These are phyloP conservation scores for Trichocladium uniseriatum DNA, from an alignment of 495 filamentous ascomycete genomes.

Conservation along the genomic window DNA sequence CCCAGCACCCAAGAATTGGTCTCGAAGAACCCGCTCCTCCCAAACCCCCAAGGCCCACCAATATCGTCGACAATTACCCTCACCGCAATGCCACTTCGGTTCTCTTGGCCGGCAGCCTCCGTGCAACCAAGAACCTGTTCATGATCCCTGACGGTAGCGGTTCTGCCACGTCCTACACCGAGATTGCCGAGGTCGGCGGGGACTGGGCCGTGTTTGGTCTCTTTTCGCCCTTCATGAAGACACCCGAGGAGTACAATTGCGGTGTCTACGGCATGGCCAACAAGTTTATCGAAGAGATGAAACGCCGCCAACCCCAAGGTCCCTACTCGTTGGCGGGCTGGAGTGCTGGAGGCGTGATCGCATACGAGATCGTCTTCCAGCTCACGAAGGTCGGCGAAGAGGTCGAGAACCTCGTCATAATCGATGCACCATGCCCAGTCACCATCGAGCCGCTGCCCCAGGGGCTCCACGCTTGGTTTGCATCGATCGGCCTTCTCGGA, in stretches of 20 bases:
- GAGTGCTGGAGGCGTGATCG: constrained; percentile 83
- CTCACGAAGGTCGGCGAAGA: constrained; percentile 56
- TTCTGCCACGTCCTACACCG: constrained; percentile 53
- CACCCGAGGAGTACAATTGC: constrained; percentile 45
- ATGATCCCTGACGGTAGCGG: constrained; percentile 74
- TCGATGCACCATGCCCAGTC: constrained; percentile 75
- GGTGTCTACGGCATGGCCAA: constrained; percentile 46
- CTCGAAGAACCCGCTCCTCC: constrained; percentile 25
- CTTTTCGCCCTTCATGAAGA: constrained; percentile 55
- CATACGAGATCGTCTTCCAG: constrained; percentile 71
- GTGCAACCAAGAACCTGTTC: constrained; percentile 52
- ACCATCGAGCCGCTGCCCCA: constrained; percentile 68
- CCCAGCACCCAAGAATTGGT: constrained; percentile 30
- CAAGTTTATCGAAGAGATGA: constrained; percentile 53
- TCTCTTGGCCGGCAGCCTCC: constrained; percentile 55
- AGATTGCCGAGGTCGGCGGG: constrained; percentile 41
- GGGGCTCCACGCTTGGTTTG: constrained; percentile 70
- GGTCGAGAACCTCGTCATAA: constrained; percentile 67
- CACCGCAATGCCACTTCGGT: constrained; percentile 54
- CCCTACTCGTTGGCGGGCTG: constrained; percentile 67
- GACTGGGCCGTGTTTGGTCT: constrained; percentile 53
- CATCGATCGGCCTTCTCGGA: constrained; percentile 70
- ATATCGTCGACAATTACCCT: constrained; percentile 57
- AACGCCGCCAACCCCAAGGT: constrained; percentile 51
- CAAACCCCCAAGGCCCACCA: constrained; percentile 31